Conservation (phyloP, 140 eudicot species). For the Erigeron philadelphicus region DNA sequence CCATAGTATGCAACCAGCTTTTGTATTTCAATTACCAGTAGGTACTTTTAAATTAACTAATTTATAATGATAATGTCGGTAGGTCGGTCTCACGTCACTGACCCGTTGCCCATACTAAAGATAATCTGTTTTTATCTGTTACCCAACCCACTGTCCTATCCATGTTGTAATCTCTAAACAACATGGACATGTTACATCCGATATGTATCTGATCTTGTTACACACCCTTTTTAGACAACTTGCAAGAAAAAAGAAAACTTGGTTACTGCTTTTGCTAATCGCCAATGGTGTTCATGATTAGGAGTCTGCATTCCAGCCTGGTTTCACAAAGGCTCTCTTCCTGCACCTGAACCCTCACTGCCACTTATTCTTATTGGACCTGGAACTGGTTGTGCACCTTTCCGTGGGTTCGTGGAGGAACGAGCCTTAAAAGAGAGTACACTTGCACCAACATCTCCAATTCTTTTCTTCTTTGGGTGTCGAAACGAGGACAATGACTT, state of each 20-base stretch:
- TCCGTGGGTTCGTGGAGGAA: slow-evolving; percentile 80
- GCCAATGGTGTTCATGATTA: slow-evolving; percentile 31
- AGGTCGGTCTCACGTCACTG: too few species aligned
- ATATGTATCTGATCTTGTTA: too few species aligned
- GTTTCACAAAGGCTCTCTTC: slow-evolving; percentile 81
- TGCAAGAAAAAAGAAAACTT: background rate
- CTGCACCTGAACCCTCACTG: slow-evolving; percentile 78
- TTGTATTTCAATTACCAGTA: too few species aligned
- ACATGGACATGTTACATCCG: too few species aligned
- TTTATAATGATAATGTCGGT: too few species aligned
- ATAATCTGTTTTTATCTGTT: too few species aligned
- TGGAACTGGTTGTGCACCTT: slow-evolving; percentile 97
- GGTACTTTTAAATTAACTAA: too few species aligned
- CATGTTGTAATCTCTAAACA: too few species aligned
- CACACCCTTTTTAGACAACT: background rate
- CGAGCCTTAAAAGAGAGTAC: slow-evolving; percentile 48
- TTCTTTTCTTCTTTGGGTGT: slow-evolving; percentile 87
- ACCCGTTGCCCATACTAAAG: too few species aligned
- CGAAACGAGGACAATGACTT: slow-evolving; percentile 66
- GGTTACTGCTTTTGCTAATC: background rate
- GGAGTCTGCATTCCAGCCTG: slow-evolving; percentile 71
- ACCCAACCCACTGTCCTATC: too few species aligned
- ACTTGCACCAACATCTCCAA: slow-evolving; percentile 51
- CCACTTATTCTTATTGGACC: slow-evolving; percentile 96
- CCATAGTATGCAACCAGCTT: slow-evolving; percentile 38